A percentile compares a stretch with the other conserved stretches of the same genome.
These are phyloP conservation scores for Mycena venus DNA, from an alignment of 768 basidiomycete species.

Conservation along the genomic window DNA sequence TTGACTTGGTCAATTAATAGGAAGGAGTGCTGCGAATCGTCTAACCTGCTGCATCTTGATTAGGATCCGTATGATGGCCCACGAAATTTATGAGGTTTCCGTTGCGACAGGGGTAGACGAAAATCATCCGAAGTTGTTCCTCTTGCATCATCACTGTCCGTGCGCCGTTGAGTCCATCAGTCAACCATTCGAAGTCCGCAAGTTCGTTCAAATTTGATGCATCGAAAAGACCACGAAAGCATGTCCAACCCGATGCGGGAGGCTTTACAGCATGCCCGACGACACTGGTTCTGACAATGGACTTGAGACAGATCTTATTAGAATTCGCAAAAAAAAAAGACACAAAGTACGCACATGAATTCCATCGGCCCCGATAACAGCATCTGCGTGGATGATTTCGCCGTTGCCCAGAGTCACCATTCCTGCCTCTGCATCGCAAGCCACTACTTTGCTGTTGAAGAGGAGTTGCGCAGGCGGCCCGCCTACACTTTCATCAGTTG, in stretches of 20 bases:
- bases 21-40: too few species aligned
- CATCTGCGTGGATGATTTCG: constrained; percentile 46
- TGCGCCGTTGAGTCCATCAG: background rate
- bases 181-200: constrained; percentile 16
- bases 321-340: background rate
- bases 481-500: background rate
- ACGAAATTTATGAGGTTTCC: constrained; percentile 12
- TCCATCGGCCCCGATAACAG: constrained; percentile 27
- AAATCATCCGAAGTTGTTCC: background rate
- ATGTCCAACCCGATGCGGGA: background rate
- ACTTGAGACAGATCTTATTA: background rate
- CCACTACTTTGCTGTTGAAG: constrained; percentile 1
- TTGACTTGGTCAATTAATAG: background rate
- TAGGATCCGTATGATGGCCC: background rate
- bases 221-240: constrained; percentile 17
- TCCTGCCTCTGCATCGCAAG: constrained; percentile 41
- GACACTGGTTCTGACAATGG: constrained; percentile 10
- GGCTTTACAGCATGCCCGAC: background rate
- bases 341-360: constrained; percentile 10
- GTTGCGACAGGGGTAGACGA: background rate
- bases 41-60: background rate
- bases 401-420: constrained; percentile 50
- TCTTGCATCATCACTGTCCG: background rate
- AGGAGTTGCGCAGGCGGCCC: constrained; percentile 14
- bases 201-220: background rate